Percentiles rank a stretch among this genome's conserved stretches.
Conservation (phyloP, 2,329 filamentous ascomycete species). For the Talaromyces sp. region DNA sequence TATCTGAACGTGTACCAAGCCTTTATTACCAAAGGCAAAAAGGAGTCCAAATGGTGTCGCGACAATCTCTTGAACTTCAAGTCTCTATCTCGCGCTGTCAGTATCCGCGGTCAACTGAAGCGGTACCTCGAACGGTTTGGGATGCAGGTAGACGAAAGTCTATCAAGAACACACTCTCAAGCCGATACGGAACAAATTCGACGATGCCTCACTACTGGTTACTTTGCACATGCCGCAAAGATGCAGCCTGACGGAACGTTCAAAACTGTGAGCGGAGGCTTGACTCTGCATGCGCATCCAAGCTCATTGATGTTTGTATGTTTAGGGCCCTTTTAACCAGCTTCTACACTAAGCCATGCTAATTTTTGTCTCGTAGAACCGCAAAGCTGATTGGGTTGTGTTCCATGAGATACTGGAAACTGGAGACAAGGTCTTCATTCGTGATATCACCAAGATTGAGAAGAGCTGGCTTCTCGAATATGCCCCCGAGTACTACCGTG, state of each 20-base stretch:
- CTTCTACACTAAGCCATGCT: constrained; percentile 3
- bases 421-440: constrained; percentile 78
- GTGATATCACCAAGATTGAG: constrained; percentile 88
- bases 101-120: constrained; percentile 78
- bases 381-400: constrained; percentile 93
- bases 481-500: constrained; percentile 73
- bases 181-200: constrained; percentile 62
- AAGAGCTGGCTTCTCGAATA: constrained; percentile 89
- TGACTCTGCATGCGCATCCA: constrained; percentile 78
- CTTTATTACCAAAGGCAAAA: constrained; percentile 76
- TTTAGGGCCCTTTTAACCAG: constrained; percentile 14
- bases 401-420: constrained; percentile 94
- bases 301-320: constrained; percentile 80
- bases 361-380: constrained; percentile 50
- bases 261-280: constrained; percentile 72
- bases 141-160: constrained; percentile 60
- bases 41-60: constrained; percentile 79
- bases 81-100: constrained; percentile 72
- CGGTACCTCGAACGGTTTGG: constrained; percentile 83
- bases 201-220: constrained; percentile 80
- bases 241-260: constrained; percentile 95
- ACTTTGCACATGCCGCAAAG: constrained; percentile 85
- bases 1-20: constrained; percentile 89
- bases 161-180: constrained; percentile 27
- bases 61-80: constrained; percentile 86